A percentile compares a stretch with the other conserved stretches of the same genome.
These are phyloP conservation scores for Neonectria punicea DNA, from an alignment of 2,329 filamentous ascomycete species.

Conservation along the genomic window DNA sequence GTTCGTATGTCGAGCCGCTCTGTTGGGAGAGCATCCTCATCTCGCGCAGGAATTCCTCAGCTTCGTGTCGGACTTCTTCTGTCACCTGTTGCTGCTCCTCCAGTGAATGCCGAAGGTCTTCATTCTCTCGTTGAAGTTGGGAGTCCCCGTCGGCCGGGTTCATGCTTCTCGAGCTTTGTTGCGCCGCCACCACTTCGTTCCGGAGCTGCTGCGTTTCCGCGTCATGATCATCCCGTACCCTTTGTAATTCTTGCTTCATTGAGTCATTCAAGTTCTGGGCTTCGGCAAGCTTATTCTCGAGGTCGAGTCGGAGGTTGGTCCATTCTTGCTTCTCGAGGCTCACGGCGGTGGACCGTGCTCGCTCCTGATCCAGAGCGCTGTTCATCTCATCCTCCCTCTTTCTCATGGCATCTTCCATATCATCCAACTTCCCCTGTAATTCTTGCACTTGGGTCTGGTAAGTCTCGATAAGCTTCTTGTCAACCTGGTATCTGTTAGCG, in stretches of 20 bases:
- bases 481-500: constrained; percentile 57
- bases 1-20: constrained; percentile 81
- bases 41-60: constrained; percentile 83
- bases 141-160: constrained; percentile 53
- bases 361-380: constrained; percentile 68
- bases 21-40: constrained; percentile 89
- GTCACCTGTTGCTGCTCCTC: constrained; percentile 83
- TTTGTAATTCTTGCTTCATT: constrained; percentile 81
- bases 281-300: constrained; percentile 80
- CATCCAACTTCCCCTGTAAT: constrained; percentile 77
- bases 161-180: constrained; percentile 44
- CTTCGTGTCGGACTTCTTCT: constrained; percentile 86
- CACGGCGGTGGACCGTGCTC: constrained; percentile 60
- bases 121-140: constrained; percentile 75
- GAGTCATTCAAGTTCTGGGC: constrained; percentile 82
- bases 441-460: constrained; percentile 81
- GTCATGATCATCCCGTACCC: constrained; percentile 74
- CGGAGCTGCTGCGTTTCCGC: constrained; percentile 71
- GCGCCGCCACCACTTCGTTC: constrained; percentile 68
- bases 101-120: constrained; percentile 72
- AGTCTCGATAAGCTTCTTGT: constrained; percentile 80
- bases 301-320: constrained; percentile 69
- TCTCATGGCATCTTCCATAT: constrained; percentile 75
- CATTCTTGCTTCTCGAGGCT: constrained; percentile 77
- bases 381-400: constrained; percentile 74